Percentiles rank a stretch among this genome's conserved stretches.
These are phyloP conservation scores for Hyaloscypha variabilis DNA, from an alignment of 495 filamentous ascomycete species.

Conservation along the genomic window DNA sequence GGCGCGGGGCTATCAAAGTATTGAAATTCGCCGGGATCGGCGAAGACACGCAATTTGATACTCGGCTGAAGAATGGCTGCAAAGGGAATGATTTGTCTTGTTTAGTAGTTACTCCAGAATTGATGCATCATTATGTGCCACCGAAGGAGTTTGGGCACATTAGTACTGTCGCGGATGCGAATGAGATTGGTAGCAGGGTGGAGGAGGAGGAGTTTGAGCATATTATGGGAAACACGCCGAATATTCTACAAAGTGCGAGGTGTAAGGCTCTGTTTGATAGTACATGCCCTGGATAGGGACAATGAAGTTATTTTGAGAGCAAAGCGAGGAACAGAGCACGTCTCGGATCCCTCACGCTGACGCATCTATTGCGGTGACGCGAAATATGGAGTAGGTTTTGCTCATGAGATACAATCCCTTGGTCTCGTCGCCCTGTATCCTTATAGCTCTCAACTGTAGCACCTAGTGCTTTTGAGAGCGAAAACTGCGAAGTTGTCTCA, in stretches of 20 bases:
- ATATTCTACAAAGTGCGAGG: slow-evolving; percentile 32
- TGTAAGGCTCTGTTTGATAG: slow-evolving; percentile 31
- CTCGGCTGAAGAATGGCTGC: slow-evolving; percentile 27
- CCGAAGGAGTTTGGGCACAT: slow-evolving; percentile 22
- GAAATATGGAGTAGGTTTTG: no score
- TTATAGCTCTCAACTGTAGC: no score
- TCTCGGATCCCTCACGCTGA: no score
- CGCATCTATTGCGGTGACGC: no score
- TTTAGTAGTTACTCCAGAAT: slow-evolving; percentile 30
- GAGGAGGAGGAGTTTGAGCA: slow-evolving; percentile 27
- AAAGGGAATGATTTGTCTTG: slow-evolving; percentile 22
- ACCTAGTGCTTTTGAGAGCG: no score
- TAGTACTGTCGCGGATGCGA: slow-evolving; percentile 28
- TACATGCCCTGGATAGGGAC: slow-evolving; percentile 12
- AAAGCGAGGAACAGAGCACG: no score
- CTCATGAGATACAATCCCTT: no score
- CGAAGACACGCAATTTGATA: slow-evolving; percentile 1
- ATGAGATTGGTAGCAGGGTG: slow-evolving; percentile 18
- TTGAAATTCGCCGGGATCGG: not conserved
- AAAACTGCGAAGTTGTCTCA: no score
- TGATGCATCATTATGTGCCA: slow-evolving; percentile 35
- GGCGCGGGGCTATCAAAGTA: not conserved
- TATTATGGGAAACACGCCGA: slow-evolving; percentile 28
- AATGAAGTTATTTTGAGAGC: not conserved
- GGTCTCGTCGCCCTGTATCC: no score